A percentile compares a stretch with the other conserved stretches of the same genome.
These are phyloP conservation scores for Sporothrix euskadiensis DNA, from an alignment of 2,329 filamentous ascomycete species.

Conservation along the genomic window DNA sequence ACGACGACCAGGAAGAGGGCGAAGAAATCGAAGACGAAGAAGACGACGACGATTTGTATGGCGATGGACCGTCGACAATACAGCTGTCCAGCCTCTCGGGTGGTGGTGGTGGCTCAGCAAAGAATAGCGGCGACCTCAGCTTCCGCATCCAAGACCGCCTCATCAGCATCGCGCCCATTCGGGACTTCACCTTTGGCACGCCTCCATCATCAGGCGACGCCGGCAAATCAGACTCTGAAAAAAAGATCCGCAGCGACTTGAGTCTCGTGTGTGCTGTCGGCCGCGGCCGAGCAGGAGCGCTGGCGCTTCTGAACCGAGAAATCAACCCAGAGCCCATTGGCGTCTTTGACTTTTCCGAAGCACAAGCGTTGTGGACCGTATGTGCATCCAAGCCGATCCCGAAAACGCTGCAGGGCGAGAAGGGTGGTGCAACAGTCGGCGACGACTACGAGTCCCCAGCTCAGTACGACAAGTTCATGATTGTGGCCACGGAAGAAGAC, in stretches of 20 bases:
- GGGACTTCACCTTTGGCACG: conserved; percentile 69
- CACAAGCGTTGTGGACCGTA: conserved; percentile 79
- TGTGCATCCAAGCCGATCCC: conserved; percentile 66
- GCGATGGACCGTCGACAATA: conserved; percentile 49
- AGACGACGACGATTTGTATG: conserved; percentile 65
- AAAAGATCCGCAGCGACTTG: conserved; percentile 56
- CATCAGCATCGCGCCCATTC: conserved; percentile 76
- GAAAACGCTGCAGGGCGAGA: conserved; percentile 56
- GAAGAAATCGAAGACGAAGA: conserved; percentile 48
- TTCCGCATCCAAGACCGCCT: conserved; percentile 79
- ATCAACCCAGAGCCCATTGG: conserved; percentile 73
- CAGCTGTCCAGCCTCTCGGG: conserved; percentile 42
- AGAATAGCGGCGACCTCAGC: conserved; percentile 59
- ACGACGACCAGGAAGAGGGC: conserved; percentile 49
- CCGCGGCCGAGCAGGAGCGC: conserved; percentile 63
- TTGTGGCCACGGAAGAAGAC: conserved; percentile 71
- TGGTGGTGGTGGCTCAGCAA: conserved; percentile 44
- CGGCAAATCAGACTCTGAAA: conserved; percentile 44
- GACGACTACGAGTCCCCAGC: conserved; percentile 60
- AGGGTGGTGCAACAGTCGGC: conserved; percentile 51
- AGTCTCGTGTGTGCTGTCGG: conserved; percentile 64
- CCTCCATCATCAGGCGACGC: conserved; percentile 47
- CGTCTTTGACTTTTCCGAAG: conserved; percentile 70
- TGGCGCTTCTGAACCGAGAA: conserved; percentile 76
- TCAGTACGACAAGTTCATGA: conserved; percentile 76